Evolutionary conservation across 2,329 filamentous ascomycete genomes (phyloP).

Genomic region (Arthroderma sp.): DNA sequence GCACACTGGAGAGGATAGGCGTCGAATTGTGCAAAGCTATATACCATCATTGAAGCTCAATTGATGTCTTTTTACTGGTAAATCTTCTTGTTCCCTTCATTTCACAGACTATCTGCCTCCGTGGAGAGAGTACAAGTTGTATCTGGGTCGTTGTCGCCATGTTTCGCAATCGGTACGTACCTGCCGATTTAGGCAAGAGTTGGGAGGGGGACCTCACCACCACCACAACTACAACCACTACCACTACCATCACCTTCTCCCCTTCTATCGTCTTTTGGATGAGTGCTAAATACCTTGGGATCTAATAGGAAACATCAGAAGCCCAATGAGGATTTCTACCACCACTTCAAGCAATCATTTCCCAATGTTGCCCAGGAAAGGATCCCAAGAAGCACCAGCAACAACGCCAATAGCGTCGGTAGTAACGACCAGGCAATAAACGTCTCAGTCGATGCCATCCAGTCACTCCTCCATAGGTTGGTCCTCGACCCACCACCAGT

Average conservation of each 20-base stretch:
- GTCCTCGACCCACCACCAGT: conserved; percentile 5
- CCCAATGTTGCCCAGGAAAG: conserved; percentile 45
- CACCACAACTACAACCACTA: background rate
- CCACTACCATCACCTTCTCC: background rate
- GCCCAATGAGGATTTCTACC: conserved; percentile 70
- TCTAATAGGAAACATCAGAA: conserved; percentile 60
- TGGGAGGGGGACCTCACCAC: background rate
- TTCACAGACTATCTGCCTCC: conserved; percentile 5
- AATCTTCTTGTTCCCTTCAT: conserved; percentile 6
- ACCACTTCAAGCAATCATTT: conserved; percentile 72
- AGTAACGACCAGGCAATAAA: conserved; percentile 4
- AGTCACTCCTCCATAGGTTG: conserved; percentile 9
- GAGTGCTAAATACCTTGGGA: background rate
- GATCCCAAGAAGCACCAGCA: conserved; percentile 28
- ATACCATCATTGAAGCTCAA: background rate
- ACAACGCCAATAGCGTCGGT: background rate
- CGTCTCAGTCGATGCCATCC: conserved; percentile 1
- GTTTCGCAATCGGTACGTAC: conserved; percentile 32
- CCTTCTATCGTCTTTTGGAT: background rate
- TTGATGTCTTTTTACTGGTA: conserved; percentile 5
- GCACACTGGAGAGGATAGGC: no score
- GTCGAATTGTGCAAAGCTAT: no score
- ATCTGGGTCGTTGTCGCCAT: conserved; percentile 10
- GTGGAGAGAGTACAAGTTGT: background rate
- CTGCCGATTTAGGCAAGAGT: background rate